These are phyloP conservation scores for Naematelia encephala DNA, from an alignment of 768 basidiomycete genomes.

Conservation along the genomic window DNA sequence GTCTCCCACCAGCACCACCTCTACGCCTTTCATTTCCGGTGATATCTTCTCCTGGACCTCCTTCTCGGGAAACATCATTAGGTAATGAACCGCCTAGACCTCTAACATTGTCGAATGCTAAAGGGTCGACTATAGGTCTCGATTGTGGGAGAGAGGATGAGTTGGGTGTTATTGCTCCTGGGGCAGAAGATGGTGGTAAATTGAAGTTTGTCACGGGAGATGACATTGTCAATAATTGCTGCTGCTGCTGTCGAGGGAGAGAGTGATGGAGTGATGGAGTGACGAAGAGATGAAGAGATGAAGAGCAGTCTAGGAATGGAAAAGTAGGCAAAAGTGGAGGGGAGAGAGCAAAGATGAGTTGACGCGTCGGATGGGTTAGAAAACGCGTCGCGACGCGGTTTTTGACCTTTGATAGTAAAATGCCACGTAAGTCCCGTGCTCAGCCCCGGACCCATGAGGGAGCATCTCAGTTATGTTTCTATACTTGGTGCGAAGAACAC, in stretches of 20 bases:
- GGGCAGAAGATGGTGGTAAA: slow-evolving; percentile 26
- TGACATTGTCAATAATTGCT: slow-evolving; percentile 21
- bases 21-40: slow-evolving; percentile 8
- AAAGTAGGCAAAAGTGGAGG: not conserved
- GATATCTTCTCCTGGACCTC: slow-evolving; percentile 4
- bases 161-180: slow-evolving; percentile 20
- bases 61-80: slow-evolving; percentile 2
- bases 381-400: not conserved
- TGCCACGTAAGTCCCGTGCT: not conserved
- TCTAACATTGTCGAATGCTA: slow-evolving; percentile 39
- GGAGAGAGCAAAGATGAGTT: not conserved
- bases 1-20: slow-evolving; percentile 6
- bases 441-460: not conserved
- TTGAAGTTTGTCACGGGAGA: slow-evolving; percentile 19
- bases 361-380: not conserved
- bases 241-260: too few relatives aligned
- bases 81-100: slow-evolving; percentile 29
- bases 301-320: not conserved
- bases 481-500: too few relatives aligned
- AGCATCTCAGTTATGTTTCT: too few relatives aligned
- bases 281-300: too few relatives aligned
- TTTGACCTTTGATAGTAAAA: not conserved
- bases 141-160: slow-evolving; percentile 34
- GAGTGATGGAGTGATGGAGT: too few relatives aligned
- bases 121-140: slow-evolving; percentile 32